Percentiles rank a stretch among this genome's conserved stretches.
These are phyloP conservation scores for Aspergillus affinis DNA, from an alignment of 495 filamentous ascomycete genomes.

Conservation along the genomic window DNA sequence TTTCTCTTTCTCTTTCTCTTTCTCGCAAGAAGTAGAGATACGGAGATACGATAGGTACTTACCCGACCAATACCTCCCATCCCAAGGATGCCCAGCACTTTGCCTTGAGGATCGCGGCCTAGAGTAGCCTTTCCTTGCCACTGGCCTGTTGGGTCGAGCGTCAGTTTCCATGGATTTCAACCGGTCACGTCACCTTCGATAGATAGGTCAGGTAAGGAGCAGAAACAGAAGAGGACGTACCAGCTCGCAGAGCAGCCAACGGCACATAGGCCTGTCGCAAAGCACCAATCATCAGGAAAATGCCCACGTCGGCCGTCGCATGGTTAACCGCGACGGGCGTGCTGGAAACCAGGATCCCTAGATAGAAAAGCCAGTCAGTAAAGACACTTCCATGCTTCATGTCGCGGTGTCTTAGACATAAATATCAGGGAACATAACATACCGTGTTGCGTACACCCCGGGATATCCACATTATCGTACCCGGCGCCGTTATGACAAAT, in stretches of 20 bases:
- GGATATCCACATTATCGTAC: conserved; percentile 78
- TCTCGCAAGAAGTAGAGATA: neutral
- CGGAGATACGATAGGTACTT: conserved; percentile 11
- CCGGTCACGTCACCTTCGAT: no score
- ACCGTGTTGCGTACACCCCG: conserved; percentile 58
- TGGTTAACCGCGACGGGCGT: conserved; percentile 68
- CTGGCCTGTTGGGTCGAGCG: conserved; percentile 35
- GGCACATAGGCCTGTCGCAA: conserved; percentile 66
- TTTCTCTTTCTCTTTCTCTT: neutral
- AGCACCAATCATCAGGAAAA: conserved; percentile 71
- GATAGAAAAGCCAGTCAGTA: neutral
- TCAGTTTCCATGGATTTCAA: conserved; percentile 5
- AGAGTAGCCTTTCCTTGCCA: conserved; percentile 54
- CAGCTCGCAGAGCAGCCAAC: conserved; percentile 58
- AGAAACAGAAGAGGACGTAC: conserved; percentile 31
- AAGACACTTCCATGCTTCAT: neutral
- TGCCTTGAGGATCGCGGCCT: conserved; percentile 67
- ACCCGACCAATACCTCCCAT: conserved; percentile 79
- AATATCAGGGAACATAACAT: neutral
- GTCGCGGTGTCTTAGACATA: neutral
- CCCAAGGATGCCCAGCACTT: conserved; percentile 76
- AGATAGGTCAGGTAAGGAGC: neutral
- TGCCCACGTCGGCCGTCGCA: conserved; percentile 69
- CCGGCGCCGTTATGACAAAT: conserved; percentile 86
- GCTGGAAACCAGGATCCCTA: conserved; percentile 63